Evolutionary conservation across 148 eudicot species (phyloP).

Genomic region (Limonium bicolor): DNA sequence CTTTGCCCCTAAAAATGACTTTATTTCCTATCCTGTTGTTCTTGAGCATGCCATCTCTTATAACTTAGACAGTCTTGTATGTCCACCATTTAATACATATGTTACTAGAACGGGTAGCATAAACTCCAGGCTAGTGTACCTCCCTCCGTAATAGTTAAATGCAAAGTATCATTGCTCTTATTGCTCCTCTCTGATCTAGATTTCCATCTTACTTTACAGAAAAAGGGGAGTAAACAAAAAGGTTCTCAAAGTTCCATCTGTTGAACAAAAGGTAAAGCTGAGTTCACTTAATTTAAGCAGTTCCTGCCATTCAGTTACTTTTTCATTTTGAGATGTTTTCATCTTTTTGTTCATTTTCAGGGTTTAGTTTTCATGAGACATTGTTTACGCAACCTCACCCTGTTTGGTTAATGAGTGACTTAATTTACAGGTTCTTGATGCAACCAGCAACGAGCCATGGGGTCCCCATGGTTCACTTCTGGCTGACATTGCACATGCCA

Average conservation of each 20-base stretch:
- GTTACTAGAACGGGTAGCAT: no score
- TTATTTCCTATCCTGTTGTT: no score
- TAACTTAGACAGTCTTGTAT: neutral
- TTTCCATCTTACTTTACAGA: conserved; percentile 29
- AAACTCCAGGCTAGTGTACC: no score
- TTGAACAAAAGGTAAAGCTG: conserved; percentile 75
- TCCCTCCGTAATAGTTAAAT: no score
- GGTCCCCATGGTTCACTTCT: conserved; percentile 98
- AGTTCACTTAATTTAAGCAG: neutral
- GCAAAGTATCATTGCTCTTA: neutral
- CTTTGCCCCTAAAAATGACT: neutral
- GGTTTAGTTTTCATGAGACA: neutral
- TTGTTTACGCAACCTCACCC: neutral
- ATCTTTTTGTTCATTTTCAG: neutral
- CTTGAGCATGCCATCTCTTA: no score
- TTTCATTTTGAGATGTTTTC: neutral
- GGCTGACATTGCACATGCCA: conserved; percentile 74
- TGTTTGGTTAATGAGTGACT: neutral
- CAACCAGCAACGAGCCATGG: conserved; percentile 99
- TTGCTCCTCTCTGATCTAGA: neutral
- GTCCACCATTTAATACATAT: no score
- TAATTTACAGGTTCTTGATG: conserved; percentile 71
- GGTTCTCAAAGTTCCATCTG: conserved; percentile 95
- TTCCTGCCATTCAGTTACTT: neutral
- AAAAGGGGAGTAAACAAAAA: conserved; percentile 96